phyloP scores from a whole-genome alignment of 2,329 filamentous ascomycete species.

The Cladophialophora carrionii region DNA sequence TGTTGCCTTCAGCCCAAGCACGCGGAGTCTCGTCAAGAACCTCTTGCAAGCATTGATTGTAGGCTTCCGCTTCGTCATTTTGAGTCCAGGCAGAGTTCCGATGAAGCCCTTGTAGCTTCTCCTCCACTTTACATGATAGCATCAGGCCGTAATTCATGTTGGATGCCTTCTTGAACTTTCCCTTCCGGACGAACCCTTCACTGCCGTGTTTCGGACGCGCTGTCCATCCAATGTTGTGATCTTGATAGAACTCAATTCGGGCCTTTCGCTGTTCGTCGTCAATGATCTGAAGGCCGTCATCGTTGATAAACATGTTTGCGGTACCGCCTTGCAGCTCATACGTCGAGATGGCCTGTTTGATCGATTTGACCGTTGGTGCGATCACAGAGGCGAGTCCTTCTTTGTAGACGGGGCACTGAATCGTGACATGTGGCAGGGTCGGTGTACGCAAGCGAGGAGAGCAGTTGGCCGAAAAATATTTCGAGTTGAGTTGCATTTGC shows the following conservation, averaged over 20 bases:
- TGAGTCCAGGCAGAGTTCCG: slow-evolving; percentile 43
- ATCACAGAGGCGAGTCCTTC: slow-evolving; percentile 74
- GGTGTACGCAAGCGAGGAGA: slow-evolving; percentile 63
- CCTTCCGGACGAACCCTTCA: slow-evolving; percentile 60
- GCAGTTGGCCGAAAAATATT: slow-evolving; percentile 76
- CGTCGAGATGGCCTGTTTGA: slow-evolving; percentile 62
- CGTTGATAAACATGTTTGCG: slow-evolving; percentile 47
- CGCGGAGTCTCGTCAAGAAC: slow-evolving; percentile 61
- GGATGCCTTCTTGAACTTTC: slow-evolving; percentile 74
- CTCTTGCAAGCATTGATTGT: slow-evolving; percentile 44
- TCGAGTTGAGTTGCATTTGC: slow-evolving; percentile 75
- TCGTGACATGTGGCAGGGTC: slow-evolving; percentile 59
- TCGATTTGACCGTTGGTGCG: slow-evolving; percentile 58
- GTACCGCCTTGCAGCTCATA: slow-evolving; percentile 60
- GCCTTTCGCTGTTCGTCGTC: slow-evolving; percentile 49
- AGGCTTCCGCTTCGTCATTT: slow-evolving; percentile 54
- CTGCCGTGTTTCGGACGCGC: slow-evolving; percentile 57
- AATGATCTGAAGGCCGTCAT: slow-evolving; percentile 48
- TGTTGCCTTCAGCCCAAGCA: slow-evolving; percentile 76
- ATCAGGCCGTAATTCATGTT: slow-evolving; percentile 75
- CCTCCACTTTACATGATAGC: slow-evolving; percentile 65
- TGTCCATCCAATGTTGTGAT: slow-evolving; percentile 56
- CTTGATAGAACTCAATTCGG: slow-evolving; percentile 54
- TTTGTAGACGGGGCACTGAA: slow-evolving; percentile 88
- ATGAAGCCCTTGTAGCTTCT: slow-evolving; percentile 50